Conservation (phyloP, 495 filamentous ascomycete species). For the Penicillium manginii region DNA sequence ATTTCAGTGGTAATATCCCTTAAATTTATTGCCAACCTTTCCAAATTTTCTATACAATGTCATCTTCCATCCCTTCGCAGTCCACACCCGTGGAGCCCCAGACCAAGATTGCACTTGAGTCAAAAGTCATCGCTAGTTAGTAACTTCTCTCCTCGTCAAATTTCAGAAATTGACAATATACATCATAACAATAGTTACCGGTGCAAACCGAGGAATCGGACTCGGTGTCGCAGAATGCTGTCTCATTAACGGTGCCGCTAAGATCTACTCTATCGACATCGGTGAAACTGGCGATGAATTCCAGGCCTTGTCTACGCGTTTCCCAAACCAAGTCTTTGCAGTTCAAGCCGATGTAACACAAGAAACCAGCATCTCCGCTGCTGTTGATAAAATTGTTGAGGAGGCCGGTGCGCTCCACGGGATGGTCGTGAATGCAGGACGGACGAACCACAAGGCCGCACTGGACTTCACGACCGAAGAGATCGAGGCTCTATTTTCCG, state of each 20-base stretch:
- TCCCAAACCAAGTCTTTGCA: constrained; percentile 35
- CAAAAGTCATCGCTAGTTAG: constrained; percentile 25
- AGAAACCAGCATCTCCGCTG: constrained; percentile 38
- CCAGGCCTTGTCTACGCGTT: constrained; percentile 29
- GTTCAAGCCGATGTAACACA: constrained; percentile 42
- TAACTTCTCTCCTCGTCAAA: background rate
- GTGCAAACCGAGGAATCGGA: constrained; percentile 45
- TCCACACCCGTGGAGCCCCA: constrained; percentile 18
- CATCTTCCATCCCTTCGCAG: constrained; percentile 7
- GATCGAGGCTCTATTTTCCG: constrained; percentile 44
- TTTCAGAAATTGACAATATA: background rate
- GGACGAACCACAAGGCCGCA: constrained; percentile 48
- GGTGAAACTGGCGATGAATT: constrained; percentile 44
- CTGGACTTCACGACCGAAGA: constrained; percentile 47
- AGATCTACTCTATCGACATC: constrained; percentile 47
- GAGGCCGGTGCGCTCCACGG: constrained; percentile 39
- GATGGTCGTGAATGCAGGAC: constrained; percentile 47
- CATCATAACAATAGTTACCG: constrained; percentile 31
- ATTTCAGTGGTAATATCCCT: background rate
- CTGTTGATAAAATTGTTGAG: constrained; percentile 41
- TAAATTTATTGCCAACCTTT: background rate
- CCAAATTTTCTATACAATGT: background rate
- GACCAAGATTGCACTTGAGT: constrained; percentile 21
- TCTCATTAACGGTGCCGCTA: constrained; percentile 40
- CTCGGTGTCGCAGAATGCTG: constrained; percentile 45